These are phyloP conservation scores for Phytophthora boehmeriae DNA, from an alignment of 352 stramenopile species.

Conservation along the genomic window DNA sequence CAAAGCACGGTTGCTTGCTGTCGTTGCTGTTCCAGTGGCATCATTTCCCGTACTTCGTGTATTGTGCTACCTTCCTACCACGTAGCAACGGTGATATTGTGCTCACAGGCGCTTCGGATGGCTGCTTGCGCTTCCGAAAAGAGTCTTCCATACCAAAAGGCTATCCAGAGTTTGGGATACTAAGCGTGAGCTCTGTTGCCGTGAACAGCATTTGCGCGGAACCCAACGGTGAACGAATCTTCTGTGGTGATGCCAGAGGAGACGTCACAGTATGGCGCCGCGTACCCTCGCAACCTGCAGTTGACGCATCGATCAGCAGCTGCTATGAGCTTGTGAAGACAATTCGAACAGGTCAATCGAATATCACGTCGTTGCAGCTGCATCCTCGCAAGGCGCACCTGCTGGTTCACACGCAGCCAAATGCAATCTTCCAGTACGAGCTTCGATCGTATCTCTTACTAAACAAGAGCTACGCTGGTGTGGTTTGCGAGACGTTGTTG, in stretches of 20 bases:
- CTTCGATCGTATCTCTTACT: constrained; percentile 74
- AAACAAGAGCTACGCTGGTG: constrained; percentile 68
- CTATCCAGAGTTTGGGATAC: constrained; percentile 12
- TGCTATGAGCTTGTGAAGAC: constrained; percentile 56
- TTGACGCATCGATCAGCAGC: constrained; percentile 1
- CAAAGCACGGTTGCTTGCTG: constrained; percentile 11
- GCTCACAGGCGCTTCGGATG: constrained; percentile 62
- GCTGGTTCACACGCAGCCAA: constrained; percentile 68
- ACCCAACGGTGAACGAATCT: constrained; percentile 44
- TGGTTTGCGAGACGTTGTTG: constrained; percentile 52
- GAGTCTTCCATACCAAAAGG: constrained; percentile 32
- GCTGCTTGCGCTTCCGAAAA: constrained; percentile 48
- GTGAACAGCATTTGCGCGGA: constrained; percentile 65
- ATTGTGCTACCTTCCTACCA: constrained; percentile 63
- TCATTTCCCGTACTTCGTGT: constrained; percentile 71
- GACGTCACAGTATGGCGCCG: constrained; percentile 55
- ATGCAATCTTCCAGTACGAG: constrained; percentile 72
- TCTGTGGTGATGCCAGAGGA: constrained; percentile 61
- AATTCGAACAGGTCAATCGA: constrained; percentile 51
- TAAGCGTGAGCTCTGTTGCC: constrained; percentile 38
- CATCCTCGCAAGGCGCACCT: constrained; percentile 73
- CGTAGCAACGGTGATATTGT: constrained; percentile 29
- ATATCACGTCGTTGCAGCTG: constrained; percentile 60
- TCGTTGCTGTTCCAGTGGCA: constrained; percentile 45
- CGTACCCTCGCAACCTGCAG: neutral